Conservation (phyloP, 257 asterid species). For the Ocimum tenuiflorum region DNA sequence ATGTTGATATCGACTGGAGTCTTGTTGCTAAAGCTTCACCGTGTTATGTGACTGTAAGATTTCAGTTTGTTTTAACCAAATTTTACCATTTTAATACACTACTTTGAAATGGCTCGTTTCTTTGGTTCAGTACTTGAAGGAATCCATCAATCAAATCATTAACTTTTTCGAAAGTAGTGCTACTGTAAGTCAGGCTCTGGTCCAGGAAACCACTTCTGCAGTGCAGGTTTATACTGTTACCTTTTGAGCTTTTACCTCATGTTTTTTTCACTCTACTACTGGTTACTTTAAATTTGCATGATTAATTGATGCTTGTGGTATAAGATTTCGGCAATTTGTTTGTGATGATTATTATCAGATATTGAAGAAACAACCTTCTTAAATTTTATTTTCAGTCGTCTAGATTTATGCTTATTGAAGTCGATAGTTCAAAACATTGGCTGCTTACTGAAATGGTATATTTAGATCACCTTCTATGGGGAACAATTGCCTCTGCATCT, state of each 20-base stretch:
- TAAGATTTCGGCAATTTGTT: background rate
- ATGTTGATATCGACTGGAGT: constrained; percentile 85
- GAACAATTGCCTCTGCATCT: background rate
- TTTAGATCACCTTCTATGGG: background rate
- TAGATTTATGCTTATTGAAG: background rate
- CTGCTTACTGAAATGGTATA: background rate
- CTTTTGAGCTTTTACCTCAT: constrained; percentile 12
- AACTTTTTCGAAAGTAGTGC: constrained; percentile 72
- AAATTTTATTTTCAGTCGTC: background rate
- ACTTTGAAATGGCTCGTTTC: constrained; percentile 13
- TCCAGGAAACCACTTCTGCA: constrained; percentile 93
- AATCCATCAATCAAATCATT: constrained; percentile 67
- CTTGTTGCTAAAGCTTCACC: constrained; percentile 95
- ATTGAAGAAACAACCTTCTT: background rate
- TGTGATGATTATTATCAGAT: background rate
- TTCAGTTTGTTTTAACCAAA: constrained; percentile 16
- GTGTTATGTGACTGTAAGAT: constrained; percentile 81
- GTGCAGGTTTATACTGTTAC: constrained; percentile 65
- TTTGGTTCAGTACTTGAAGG: constrained; percentile 74
- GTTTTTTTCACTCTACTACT: background rate
- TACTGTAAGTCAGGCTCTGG: constrained; percentile 82
- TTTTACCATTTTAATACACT: background rate
- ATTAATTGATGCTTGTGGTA: background rate
- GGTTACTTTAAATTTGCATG: background rate
- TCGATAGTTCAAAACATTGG: constrained; percentile 1